Evolutionary conservation across 768 basidiomycete genomes (phyloP).

Genomic region (Rubroboletus pulcherrimus): DNA sequence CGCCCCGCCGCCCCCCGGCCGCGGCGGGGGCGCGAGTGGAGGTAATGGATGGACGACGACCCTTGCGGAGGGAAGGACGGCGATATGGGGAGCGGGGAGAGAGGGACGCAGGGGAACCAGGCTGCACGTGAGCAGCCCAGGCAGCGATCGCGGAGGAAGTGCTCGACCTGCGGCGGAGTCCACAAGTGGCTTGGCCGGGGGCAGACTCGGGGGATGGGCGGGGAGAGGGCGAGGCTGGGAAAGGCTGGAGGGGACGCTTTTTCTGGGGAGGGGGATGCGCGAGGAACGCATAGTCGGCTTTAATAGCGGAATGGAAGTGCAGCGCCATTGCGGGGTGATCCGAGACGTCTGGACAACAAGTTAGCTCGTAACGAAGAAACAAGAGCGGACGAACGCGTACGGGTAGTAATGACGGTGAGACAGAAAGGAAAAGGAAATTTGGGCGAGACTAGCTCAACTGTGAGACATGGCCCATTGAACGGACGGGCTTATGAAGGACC

Average conservation of each 20-base stretch:
- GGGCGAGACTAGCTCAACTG: conserved; percentile 21
- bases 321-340: conserved; percentile 13
- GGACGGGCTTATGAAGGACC: conserved; percentile 15
- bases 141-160: conserved; percentile 49
- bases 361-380: conserved; percentile 3
- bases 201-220: background rate
- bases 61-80: conserved; percentile 30
- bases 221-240: conserved; percentile 19
- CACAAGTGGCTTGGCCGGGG: conserved; percentile 16
- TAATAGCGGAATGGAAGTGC: conserved; percentile 8
- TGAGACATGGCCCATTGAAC: background rate
- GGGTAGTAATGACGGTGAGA: background rate
- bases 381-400: conserved; percentile 4
- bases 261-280: conserved; percentile 39
- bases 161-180: conserved; percentile 36
- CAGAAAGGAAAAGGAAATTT: background rate
- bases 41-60: conserved; percentile 35
- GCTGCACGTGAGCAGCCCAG: conserved; percentile 67
- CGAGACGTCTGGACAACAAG: conserved; percentile 2
- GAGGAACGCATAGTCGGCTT: conserved; percentile 39
- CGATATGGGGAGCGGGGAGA: conserved; percentile 40
- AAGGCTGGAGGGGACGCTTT: conserved; percentile 32
- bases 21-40: conserved; percentile 26
- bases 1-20: no score
- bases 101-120: conserved; percentile 56